A percentile compares a stretch with the other conserved stretches of the same genome.
Evolutionary conservation across 148 eudicot genomes (phyloP).

Genomic region (Bassia scoparia): DNA sequence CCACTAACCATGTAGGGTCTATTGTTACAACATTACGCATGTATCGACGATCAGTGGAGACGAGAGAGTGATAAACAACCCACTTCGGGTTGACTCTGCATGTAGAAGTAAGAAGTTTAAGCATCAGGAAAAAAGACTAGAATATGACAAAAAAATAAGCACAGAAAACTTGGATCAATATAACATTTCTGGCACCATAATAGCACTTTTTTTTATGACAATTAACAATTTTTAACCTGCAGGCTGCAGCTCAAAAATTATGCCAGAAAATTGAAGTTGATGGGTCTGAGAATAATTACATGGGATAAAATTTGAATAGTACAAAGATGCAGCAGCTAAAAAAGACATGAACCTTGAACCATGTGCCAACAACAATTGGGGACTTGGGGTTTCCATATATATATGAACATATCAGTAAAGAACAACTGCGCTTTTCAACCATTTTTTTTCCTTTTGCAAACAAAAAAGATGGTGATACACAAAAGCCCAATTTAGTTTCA

Average conservation of each 20-base stretch:
- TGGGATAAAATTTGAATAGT: background rate
- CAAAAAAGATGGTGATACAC: no score
- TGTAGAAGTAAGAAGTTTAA: constrained; percentile 9
- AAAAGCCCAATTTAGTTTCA: no score
- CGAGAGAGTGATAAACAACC: constrained; percentile 76
- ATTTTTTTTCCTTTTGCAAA: background rate
- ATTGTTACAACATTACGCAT: constrained; percentile 91
- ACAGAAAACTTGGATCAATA: background rate
- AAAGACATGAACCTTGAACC: background rate
- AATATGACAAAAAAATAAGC: no score
- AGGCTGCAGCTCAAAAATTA: background rate
- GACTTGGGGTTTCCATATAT: background rate
- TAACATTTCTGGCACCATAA: background rate
- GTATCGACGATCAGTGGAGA: constrained; percentile 86
- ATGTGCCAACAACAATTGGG: background rate
- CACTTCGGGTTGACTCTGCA: constrained; percentile 98
- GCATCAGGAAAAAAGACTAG: background rate
- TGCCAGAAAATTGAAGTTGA: background rate
- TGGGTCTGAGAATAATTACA: background rate
- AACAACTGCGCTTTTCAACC: background rate
- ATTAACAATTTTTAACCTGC: no score
- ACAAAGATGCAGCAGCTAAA: background rate
- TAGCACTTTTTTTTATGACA: no score
- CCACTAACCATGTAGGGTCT: constrained; percentile 81
- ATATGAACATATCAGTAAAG: background rate